phyloP scores from a whole-genome alignment of 768 basidiomycete genomes.

The Auricularia sp. region DNA sequence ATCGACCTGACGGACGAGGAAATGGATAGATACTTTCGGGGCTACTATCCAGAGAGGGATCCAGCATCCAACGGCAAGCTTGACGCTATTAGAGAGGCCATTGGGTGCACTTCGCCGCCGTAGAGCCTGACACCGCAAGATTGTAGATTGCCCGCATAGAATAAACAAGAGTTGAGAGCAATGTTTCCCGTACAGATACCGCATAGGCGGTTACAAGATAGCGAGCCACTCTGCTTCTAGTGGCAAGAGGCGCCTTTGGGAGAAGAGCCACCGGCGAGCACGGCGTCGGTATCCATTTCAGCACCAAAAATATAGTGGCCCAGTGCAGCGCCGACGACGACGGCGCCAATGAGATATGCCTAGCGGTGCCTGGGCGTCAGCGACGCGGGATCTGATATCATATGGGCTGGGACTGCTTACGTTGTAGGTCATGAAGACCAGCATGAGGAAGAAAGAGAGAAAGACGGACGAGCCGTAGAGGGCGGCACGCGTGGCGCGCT shows the following conservation, averaged over 20 bases:
- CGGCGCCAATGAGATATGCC: constrained; percentile 80
- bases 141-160: too few species aligned
- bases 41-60: not conserved
- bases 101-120: not conserved
- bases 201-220: too few species aligned
- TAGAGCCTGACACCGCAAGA: not conserved
- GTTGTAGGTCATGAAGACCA: constrained; percentile 96
- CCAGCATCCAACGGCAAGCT: not conserved
- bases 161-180: too few species aligned
- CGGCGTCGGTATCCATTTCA: constrained; percentile 50
- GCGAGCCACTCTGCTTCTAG: constrained; percentile 20
- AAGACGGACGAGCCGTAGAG: constrained; percentile 71
- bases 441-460: constrained; percentile 84
- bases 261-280: constrained; percentile 32
- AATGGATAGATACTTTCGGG: not conserved
- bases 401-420: constrained; percentile 33
- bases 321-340: constrained; percentile 69
- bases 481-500: constrained; percentile 37
- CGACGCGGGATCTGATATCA: not conserved
- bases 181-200: too few species aligned
- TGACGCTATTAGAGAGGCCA: not conserved
- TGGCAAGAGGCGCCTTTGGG: constrained; percentile 75
- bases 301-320: constrained; percentile 74
- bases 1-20: not conserved
- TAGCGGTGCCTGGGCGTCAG: constrained; percentile 17